Percentiles rank a stretch among this genome's conserved stretches.
phyloP scores from a whole-genome alignment of 805 yeast species.

The Lipomyces chichibuensis region DNA sequence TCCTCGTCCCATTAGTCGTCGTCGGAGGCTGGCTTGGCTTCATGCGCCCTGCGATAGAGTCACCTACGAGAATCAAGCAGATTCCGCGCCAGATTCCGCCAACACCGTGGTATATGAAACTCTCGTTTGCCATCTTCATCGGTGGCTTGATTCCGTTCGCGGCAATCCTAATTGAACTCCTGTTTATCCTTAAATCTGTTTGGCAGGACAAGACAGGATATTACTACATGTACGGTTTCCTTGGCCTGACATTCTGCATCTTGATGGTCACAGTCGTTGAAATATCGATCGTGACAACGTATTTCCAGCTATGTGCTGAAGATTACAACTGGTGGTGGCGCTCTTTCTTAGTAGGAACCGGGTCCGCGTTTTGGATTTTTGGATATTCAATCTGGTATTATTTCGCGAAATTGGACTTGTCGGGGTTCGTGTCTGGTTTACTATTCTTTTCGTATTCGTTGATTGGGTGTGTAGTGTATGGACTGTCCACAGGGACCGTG shows the following conservation, averaged over 20 bases:
- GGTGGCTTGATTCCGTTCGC: constrained; percentile 80
- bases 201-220: constrained; percentile 81
- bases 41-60: constrained; percentile 31
- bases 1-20: constrained; percentile 76
- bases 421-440: constrained; percentile 67
- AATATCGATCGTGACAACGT: constrained; percentile 69
- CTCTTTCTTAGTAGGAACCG: constrained; percentile 68
- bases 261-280: constrained; percentile 68
- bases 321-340: constrained; percentile 82
- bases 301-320: constrained; percentile 59
- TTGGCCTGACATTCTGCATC: constrained; percentile 62
- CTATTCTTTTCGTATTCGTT: constrained; percentile 74
- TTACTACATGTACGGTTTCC: constrained; percentile 78
- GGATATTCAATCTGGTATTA: constrained; percentile 70
- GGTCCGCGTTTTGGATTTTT: constrained; percentile 72
- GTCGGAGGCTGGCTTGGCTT: constrained; percentile 61
- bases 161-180: constrained; percentile 75
- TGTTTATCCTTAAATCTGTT: constrained; percentile 70
- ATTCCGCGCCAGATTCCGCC: constrained; percentile 45
- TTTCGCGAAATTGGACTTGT: constrained; percentile 58
- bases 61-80: constrained; percentile 38
- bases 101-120: constrained; percentile 27
- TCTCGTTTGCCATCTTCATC: constrained; percentile 41
- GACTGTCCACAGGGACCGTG: constrained; percentile 74
- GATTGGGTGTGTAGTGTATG: constrained; percentile 62